These are phyloP conservation scores for Paradendryphiella salina DNA, from an alignment of 2,329 filamentous ascomycete species.

Conservation along the genomic window DNA sequence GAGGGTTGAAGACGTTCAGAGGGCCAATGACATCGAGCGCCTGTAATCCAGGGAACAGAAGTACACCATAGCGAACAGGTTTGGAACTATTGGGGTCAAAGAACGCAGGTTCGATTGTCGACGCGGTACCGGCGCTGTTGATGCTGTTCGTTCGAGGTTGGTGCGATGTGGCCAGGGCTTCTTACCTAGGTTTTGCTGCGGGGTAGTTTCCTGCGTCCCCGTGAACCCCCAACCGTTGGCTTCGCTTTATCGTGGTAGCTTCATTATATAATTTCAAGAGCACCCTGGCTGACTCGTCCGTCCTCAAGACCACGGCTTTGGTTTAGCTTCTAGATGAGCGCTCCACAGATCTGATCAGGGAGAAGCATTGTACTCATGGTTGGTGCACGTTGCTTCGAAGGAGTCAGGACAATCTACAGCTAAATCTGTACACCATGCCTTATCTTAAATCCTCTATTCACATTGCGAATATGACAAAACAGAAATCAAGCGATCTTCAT, in stretches of 20 bases:
- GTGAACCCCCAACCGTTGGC: not conserved
- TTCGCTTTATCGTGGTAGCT: not conserved
- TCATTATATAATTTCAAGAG: too few relatives aligned
- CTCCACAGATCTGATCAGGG: too few relatives aligned
- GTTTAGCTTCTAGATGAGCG: too few relatives aligned
- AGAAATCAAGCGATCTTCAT: not conserved
- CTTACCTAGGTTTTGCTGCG: not conserved
- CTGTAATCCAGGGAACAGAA: constrained; percentile 31
- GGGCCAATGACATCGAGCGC: constrained; percentile 49
- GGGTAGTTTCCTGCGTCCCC: not conserved
- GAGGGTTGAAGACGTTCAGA: constrained; percentile 49
- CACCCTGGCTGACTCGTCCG: too few relatives aligned
- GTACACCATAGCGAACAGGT: constrained; percentile 27
- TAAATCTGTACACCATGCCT: too few relatives aligned
- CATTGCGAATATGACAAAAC: too few relatives aligned
- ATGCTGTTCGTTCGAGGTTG: not conserved
- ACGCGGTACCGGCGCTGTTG: constrained; percentile 1
- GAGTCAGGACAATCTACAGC: too few relatives aligned
- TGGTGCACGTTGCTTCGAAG: too few relatives aligned
- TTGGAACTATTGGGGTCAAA: constrained; percentile 17
- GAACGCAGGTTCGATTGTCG: constrained; percentile 6
- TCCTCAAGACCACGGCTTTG: too few relatives aligned
- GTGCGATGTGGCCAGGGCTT: constrained; percentile 12
- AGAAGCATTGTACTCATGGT: too few relatives aligned
- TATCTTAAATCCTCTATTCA: too few relatives aligned